Conservation (phyloP, 805 yeast species). For the Saccharomycopsis schoenii region DNA sequence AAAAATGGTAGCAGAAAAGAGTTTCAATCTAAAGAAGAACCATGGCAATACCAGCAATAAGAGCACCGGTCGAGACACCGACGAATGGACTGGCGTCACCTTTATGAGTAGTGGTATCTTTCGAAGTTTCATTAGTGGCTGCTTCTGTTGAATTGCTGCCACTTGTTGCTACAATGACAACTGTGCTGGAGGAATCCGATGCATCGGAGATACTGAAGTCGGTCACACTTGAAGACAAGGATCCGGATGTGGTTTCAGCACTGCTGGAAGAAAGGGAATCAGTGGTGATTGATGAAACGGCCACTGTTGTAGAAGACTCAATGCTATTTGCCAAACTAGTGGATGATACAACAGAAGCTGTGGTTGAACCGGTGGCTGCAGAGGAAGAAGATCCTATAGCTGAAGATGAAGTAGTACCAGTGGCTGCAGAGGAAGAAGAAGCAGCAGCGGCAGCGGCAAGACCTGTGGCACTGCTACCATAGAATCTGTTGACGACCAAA, state of each 20-base stretch:
- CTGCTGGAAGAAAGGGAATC: not conserved
- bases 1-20: not conserved
- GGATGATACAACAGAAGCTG: not conserved
- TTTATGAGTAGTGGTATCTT: not conserved
- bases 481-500: conserved; percentile 17
- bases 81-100: not conserved
- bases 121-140: not conserved
- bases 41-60: conserved; percentile 9
- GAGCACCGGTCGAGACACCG: conserved; percentile 2
- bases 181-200: not conserved
- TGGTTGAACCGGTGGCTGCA: not conserved
- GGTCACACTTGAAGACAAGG: not conserved
- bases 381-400: not conserved
- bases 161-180: not conserved
- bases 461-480: conserved; percentile 6
- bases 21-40: not conserved
- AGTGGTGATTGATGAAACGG: not conserved
- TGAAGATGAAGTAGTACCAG: not conserved
- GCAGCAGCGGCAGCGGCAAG: not conserved
- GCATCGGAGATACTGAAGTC: not conserved
- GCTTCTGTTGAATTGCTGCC: not conserved
- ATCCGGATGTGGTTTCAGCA: not conserved
- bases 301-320: not conserved
- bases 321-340: not conserved
- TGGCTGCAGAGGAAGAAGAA: not conserved